Conservation (phyloP, 371 early-diverging fungal genomes). For the Mortierella sp. region DNA sequence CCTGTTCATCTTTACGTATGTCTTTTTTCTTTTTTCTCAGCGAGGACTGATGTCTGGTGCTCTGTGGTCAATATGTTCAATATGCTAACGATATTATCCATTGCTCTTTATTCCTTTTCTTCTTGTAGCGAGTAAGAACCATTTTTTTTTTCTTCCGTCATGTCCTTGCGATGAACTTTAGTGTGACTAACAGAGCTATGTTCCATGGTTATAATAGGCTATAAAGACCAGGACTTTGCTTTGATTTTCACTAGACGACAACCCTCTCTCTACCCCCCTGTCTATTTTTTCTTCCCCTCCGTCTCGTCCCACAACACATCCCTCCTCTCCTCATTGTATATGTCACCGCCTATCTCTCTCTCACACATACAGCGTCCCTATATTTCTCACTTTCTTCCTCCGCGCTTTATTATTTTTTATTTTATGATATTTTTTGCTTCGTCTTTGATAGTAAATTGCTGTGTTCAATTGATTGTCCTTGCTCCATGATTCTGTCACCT, state of each 20-base stretch:
- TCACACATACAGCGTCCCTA: not conserved
- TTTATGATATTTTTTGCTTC: not conserved
- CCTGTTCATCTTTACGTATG: slow-evolving; percentile 92
- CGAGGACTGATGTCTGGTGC: not conserved
- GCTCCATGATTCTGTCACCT: too few species aligned
- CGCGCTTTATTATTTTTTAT: not conserved
- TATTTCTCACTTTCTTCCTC: too few species aligned
- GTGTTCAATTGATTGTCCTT: not conserved
- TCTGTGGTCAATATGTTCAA: not conserved
- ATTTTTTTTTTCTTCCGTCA: too few species aligned
- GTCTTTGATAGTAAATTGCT: not conserved
- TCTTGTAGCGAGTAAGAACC: slow-evolving; percentile 1
- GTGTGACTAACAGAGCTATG: too few species aligned
- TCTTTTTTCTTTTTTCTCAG: not conserved
- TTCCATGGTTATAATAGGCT: too few species aligned
- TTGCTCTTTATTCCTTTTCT: not conserved
- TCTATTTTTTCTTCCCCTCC: too few species aligned
- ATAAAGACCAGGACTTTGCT: not conserved
- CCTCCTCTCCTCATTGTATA: not conserved
- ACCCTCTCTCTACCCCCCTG: not conserved
- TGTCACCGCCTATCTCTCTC: not conserved
- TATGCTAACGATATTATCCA: not conserved
- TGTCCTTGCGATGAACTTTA: too few species aligned
- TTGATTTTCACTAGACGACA: not conserved
- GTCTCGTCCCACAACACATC: too few species aligned